Evolutionary conservation across 768 basidiomycete genomes (phyloP), one percentile per base, ranked within the genome.

Genomic region (Tricholoma sp.): DNA sequence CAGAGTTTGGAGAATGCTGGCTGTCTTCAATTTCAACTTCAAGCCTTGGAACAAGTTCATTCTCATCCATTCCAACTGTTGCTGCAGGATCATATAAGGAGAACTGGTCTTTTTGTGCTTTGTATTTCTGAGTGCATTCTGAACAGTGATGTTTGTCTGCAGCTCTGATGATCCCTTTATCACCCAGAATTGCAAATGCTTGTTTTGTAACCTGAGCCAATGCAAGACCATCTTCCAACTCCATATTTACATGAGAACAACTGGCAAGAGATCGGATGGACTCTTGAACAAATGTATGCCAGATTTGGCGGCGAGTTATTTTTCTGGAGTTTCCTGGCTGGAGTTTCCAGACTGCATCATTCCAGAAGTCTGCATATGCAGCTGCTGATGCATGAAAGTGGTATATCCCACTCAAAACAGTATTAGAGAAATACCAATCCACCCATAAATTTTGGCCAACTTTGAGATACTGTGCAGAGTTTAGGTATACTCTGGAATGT

Each of bases 271-370:
- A 32, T 34, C 57, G 22, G 5, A 55, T 52, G 2, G 59, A 55
- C 49, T 63, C 62, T 41, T 61, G 53, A 3, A 63, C 57, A 61
- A 63, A 63, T 14, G 62, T 53, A 19, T 61, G 45, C 62, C 62
- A 61, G 6, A 58, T 47, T 37, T 63, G 59, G 4, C 24, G 21
- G 16, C 59, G 14, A 10, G 62, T 12, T 19, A 60, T 10, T 12
- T 27, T 53, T 11, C 19, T 16, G 4, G 16, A 35, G 10, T 52
- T 41, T 19, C 5, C 22, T 3, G 18, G n/a, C 6, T 54, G 22
- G n/a, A 21, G 12, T 47, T 31, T 29, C 14, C 37, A 34, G 56
- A 54, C 59, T 19, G 41, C 54, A 39, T 59, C 11, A 55, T 61
- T 63, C 63, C 60, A 63, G 50, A 61, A 63, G 24, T 61, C 57